Evolutionary conservation across 192 early-diverging fungal species (phyloP), one percentile per base, ranked within the genome.

Genomic region (Coemansia sp.): DNA sequence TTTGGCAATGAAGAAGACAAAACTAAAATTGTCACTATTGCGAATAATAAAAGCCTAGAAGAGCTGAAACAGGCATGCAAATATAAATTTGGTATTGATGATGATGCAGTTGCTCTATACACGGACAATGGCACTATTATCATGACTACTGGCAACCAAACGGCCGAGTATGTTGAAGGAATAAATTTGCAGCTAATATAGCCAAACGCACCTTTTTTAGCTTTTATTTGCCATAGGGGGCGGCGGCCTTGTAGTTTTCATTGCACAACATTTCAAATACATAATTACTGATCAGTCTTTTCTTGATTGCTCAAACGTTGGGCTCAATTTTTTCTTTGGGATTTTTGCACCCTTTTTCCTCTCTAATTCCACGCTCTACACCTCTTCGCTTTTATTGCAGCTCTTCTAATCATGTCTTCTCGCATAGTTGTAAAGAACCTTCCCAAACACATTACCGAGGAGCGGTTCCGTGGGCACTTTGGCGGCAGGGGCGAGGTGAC

Each of bases 341-440:
- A 5, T 34, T 56, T 21, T 26, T 26, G 37, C 35, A 37, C 55
- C 17, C 53, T n/a, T 34, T 34, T 37, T 7, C 15, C 36, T 55
- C 14, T 0, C 21, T 55, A 9, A 37, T 12, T 34, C 36, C 36
- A 38, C 9, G 7, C 15, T 18, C 18, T 40, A 50, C 9, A 9
- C 21, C 36, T 26, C 18, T 39, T 19, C 33, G 4, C 8, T 17
- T 21, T 18, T 32, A 12, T 39, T 41, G 40, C 40, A 42, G 10
- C 15, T 34, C n/a, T 10, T n/a, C 1, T 32, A 19, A 38, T 7
- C 22, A 68, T 68, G 66, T 69, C 72, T 19, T 73, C 89, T 19
- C 90, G 97, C 43, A 84, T 99, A 26, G 91, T 99, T 65, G 90
- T 99, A 60, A 96, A 95, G 68, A 95, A 95, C 81, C 83, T 99